These are phyloP conservation scores for Cryptosporidium felis DNA, from an alignment of 169 alveolate species.

Conservation along the genomic window DNA sequence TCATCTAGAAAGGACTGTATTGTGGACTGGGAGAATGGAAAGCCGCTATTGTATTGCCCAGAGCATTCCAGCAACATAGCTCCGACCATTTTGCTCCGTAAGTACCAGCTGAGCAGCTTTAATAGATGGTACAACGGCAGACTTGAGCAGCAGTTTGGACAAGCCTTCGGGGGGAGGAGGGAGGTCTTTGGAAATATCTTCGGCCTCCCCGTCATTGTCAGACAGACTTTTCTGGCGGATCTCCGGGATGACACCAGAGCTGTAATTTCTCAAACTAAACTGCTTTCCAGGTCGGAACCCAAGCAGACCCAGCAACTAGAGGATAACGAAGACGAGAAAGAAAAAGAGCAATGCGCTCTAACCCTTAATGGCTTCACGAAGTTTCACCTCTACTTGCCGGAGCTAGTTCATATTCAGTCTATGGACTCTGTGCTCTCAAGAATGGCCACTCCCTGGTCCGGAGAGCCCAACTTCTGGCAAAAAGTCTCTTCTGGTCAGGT, in stretches of 20 bases:
- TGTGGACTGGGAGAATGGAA: constrained; percentile 62
- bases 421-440: constrained; percentile 38
- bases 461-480: constrained; percentile 25
- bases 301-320: too few relatives aligned
- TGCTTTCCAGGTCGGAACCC: too few relatives aligned
- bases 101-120: constrained; percentile 39
- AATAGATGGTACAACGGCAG: constrained; percentile 17
- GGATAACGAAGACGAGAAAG: neutral
- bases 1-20: constrained; percentile 45
- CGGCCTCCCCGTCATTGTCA: constrained; percentile 9
- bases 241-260: constrained; percentile 49
- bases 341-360: neutral
- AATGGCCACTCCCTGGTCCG: constrained; percentile 52
- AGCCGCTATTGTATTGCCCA: constrained; percentile 52
- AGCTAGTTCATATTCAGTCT: constrained; percentile 22
- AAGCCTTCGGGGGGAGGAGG: too few relatives aligned
- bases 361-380: neutral
- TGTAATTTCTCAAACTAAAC: constrained; percentile 5
- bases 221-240: constrained; percentile 54
- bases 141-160: too few relatives aligned
- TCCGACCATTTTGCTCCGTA: constrained; percentile 48
- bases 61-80: constrained; percentile 49
- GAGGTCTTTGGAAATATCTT: constrained; percentile 41
- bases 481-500: neutral
- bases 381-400: constrained; percentile 58